A percentile compares a stretch with the other conserved stretches of the same genome.
phyloP scores from a whole-genome alignment of 495 filamentous ascomycete genomes.

The Apodospora peruviana region DNA sequence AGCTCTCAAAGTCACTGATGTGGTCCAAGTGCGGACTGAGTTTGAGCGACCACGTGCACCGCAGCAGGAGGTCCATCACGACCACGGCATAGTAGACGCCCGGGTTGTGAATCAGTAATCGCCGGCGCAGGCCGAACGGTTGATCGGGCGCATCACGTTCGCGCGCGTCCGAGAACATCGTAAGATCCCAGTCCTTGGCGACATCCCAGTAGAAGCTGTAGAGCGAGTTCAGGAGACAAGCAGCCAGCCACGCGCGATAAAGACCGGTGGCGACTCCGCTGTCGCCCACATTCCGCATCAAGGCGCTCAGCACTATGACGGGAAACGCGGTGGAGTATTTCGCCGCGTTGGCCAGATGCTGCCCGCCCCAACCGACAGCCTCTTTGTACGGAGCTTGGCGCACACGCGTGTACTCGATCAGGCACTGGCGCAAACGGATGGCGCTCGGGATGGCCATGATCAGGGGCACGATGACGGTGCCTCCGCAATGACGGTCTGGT shows the following conservation, averaged over 20 bases:
- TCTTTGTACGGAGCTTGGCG: conserved; percentile 44
- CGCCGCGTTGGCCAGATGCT: conserved; percentile 85
- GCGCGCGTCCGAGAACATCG: conserved; percentile 55
- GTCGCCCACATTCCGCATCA: conserved; percentile 63
- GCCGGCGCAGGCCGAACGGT: conserved; percentile 70
- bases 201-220: conserved; percentile 99
- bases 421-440: conserved; percentile 86
- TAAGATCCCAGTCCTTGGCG: conserved; percentile 92
- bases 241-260: conserved; percentile 49
- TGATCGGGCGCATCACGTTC: conserved; percentile 52
- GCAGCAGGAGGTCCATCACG: conserved; percentile 66
- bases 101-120: conserved; percentile 62
- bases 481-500: conserved; percentile 77
- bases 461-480: conserved; percentile 66
- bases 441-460: conserved; percentile 74
- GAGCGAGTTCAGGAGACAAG: conserved; percentile 70
- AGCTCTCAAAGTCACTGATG: conserved; percentile 75
- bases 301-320: conserved; percentile 70
- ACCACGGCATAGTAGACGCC: conserved; percentile 79
- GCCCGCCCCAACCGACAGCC: conserved; percentile 59
- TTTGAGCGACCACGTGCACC: conserved; percentile 87
- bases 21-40: conserved; percentile 73
- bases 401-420: conserved; percentile 80
- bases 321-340: conserved; percentile 93
- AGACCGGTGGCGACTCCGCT: conserved; percentile 30